Evolutionary conservation across 495 filamentous ascomycete genomes (phyloP).

Genomic region (Penicillium salamii): DNA sequence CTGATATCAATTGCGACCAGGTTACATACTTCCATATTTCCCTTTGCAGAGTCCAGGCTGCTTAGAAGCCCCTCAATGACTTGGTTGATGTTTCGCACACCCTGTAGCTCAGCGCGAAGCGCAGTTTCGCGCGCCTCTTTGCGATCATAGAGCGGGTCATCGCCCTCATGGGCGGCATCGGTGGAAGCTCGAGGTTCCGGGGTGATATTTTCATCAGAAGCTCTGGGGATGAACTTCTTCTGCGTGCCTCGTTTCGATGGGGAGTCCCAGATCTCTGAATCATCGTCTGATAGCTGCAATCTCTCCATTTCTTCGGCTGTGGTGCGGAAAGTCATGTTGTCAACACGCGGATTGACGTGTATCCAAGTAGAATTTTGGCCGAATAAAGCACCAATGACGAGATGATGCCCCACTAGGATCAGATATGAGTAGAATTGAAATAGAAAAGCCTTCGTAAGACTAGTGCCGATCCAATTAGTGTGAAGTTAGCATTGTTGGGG

Average conservation of each 20-base stretch:
- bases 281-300: conserved; percentile 58
- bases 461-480: conserved; percentile 11
- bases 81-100: conserved; percentile 78
- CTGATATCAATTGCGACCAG: neutral
- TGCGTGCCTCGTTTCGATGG: conserved; percentile 50
- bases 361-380: too few relatives aligned
- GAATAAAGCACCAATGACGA: too few relatives aligned
- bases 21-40: conserved; percentile 79
- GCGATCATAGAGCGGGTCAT: conserved; percentile 57
- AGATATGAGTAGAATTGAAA: too few relatives aligned
- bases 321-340: conserved; percentile 33
- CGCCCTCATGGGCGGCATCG: conserved; percentile 32
- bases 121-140: conserved; percentile 70
- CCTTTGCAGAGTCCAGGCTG: conserved; percentile 75
- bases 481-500: conserved; percentile 15
- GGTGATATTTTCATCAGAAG: conserved; percentile 37
- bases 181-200: conserved; percentile 30
- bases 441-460: neutral
- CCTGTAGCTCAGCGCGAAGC: conserved; percentile 74
- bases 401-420: too few relatives aligned
- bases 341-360: neutral
- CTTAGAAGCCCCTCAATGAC: conserved; percentile 81
- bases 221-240: conserved; percentile 18
- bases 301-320: conserved; percentile 46
- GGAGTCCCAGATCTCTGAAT: conserved; percentile 70